Evolutionary conservation across 225 moss, liverwort and hornwort genomes (phyloP).

Genomic region (Climacium dendroides): DNA sequence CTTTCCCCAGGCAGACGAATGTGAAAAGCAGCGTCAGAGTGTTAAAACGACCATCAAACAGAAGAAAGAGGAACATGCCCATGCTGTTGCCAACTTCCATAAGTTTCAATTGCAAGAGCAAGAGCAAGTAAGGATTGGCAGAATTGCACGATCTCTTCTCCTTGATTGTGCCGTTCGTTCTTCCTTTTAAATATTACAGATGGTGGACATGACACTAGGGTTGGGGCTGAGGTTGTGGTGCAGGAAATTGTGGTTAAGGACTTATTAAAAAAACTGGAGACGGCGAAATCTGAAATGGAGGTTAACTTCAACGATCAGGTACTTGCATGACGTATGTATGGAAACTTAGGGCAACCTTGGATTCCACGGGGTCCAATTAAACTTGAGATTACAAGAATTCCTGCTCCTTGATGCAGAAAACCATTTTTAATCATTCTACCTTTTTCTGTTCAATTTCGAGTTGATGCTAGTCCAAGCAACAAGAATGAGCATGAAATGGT

Average conservation of each 20-base stretch:
- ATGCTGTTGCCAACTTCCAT: conserved; percentile 9
- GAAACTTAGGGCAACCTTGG: not conserved
- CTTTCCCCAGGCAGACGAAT: conserved; percentile 29
- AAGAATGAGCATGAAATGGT: not conserved
- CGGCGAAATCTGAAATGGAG: conserved; percentile 12
- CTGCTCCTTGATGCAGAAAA: not conserved
- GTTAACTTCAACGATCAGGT: conserved; percentile 17
- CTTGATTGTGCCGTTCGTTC: not conserved
- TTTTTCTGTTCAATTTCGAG: not conserved
- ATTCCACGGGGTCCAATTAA: not conserved
- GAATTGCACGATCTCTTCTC: not conserved
- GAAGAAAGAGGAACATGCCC: conserved; percentile 38
- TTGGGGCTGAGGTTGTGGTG: not conserved
- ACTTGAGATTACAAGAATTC: not conserved
- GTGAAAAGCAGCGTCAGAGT: conserved; percentile 19
- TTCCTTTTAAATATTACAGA: not conserved
- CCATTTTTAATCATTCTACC: not conserved
- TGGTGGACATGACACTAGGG: not conserved
- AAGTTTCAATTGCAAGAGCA: conserved; percentile 28
- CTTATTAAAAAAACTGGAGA: conserved; percentile 2
- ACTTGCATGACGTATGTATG: not conserved
- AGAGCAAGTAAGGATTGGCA: conserved; percentile 31
- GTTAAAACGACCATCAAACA: conserved; percentile 24
- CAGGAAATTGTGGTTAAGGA: conserved; percentile 5
- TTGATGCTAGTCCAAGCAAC: not conserved